Evolutionary conservation across 352 stramenopile genomes (phyloP), one percentile per base, ranked within the genome.

Genomic region (Phytophthora hibernalis): DNA sequence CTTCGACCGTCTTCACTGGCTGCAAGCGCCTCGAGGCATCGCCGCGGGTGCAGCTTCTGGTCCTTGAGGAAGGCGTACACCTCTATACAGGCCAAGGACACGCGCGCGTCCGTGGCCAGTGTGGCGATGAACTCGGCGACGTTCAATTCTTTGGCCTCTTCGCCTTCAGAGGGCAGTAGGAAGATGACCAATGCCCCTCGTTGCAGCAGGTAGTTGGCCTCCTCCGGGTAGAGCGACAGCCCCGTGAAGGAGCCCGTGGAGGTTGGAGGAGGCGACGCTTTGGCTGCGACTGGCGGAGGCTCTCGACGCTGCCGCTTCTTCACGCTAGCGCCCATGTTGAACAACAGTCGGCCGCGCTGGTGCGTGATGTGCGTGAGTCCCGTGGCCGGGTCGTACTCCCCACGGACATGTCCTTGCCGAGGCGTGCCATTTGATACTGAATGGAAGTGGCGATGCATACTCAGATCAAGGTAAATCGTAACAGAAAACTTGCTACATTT

Each of bases 291-390:
- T n/a, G 24, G 30, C n/a, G 61, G 30, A 3, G 28, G n/a, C n/a
- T 49, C 53, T 28, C 50, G 52, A 28, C 57, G 45, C 59, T 82
- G 64, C 42, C 55, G 68, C 60, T 89, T 79, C 63, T 72, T 72
- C 43, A 64, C 40, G 26, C 74, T 77, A 24, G 75, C 67, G 3
- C 87, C 87, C 80, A 93, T 90, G 63, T 92, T 85, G 57, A 93
- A 93, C 13, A 92, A 73, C 61, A 91, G 57, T 7, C 85, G 81
- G 0, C 87, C 87, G 16, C 82, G 85, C 65, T 95, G 87, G 18
- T 79, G 70, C 54, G 83, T 92, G 26, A 95, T 70, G 54, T 83
- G 68, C 40, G 83, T 92, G 66, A 93, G 76, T 13, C 83, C 81
- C 54, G 80, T 81, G 26, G 40, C 51, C 1, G 51, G 37, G 50